Evolutionary conservation across 2,329 filamentous ascomycete species (phyloP), one percentile per base, ranked within the genome.

Genomic region (Amauroascus niger): DNA sequence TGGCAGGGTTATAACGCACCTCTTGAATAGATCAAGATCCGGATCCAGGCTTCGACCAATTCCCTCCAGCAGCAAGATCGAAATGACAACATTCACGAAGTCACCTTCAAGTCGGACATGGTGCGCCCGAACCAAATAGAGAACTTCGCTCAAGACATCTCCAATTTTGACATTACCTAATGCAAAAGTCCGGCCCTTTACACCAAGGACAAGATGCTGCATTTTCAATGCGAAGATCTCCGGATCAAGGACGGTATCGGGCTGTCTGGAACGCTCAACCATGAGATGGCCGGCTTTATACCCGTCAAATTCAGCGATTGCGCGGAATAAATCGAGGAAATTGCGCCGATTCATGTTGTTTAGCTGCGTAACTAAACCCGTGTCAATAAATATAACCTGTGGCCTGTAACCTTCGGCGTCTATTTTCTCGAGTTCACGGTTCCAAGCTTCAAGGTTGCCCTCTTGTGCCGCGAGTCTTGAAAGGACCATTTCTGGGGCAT

Each of bases 61-160:
- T 6, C 93, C 93, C 67, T 98, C 93, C 1, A 98, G 77, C 1
- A 98, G 77, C 32, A 98, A 74, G 51, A 97, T 96, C 56, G 88
- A 95, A 55, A 98, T 85, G 28, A 98, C 91, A 3, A 98, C 93
- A 65, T 98, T 98, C 66, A 98, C 89, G 66, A 97, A 98, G 67
- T 98, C 93, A 7, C 93, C 93, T 69, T 98, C 93, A 49, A 98
- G 79, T 7, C 93, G 80, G 3, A 98, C 93, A 65, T 98, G 93
- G 67, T 98, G 93, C 8, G 77, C 75, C 53, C 93, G 82, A 28
- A 98, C 93, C 89, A 98, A 96, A 55, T 79, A 79, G 43, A 98
- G 75, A 0, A 97, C 93, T 62, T 94, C 81, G 64, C 93, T 89
- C 28, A 98, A 71, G 18, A 98, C 89, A 62, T 98, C 93, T 9